Evolutionary conservation across 1,284 basidiomycete genomes (phyloP), one percentile per base, ranked within the genome.

Genomic region (Tausonia pullulans): DNA sequence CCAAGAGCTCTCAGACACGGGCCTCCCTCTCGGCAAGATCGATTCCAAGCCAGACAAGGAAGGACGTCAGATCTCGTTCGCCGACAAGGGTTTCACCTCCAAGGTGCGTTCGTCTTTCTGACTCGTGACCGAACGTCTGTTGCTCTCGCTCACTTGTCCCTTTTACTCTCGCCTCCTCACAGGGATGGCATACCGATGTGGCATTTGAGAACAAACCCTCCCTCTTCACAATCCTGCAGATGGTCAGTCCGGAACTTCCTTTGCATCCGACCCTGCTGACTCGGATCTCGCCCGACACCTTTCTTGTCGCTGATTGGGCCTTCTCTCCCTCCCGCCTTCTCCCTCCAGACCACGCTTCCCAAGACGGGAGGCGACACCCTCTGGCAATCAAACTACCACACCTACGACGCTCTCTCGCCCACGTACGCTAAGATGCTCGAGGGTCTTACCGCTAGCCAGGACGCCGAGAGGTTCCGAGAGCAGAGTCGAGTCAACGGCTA

Each of bases 321-420:
- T 50, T 50, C 48, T 10, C n/a, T n/a, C n/a, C 48, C 2, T 27
- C 27, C 2, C 27, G 48, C 56, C 13, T 4, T 46, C 27, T 44
- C 6, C 44, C 44, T n/a, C 1, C 40, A 59, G 58, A 6, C 41
- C 50, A 61, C 50, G 41, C 51, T 61, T 16, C 60, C 60, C 13
- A 3, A 5, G 7, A 46, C 52, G 5, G 60, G 60, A 53, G 60
- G 60, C 27, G 60, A 61, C 41, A 61, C 60, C n/a, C 60, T 61
- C 52, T 61, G 51, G 52, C 11, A 4, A n/a, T n/a, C 8, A 4
- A 39, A n/a, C 41, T 54, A 54, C 43, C n/a, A 44, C 14, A 7
- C 43, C 5, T 61, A 61, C 50, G 60, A 61, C 41, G 5, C 44
- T 9, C 51, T 61, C 51, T 10, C 60, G 41, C 60, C 60, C 8